Percentiles rank a stretch among this genome's conserved stretches.
These are phyloP conservation scores for Tricladium varicosporioides DNA, from an alignment of 2,329 filamentous ascomycete species.

Conservation along the genomic window DNA sequence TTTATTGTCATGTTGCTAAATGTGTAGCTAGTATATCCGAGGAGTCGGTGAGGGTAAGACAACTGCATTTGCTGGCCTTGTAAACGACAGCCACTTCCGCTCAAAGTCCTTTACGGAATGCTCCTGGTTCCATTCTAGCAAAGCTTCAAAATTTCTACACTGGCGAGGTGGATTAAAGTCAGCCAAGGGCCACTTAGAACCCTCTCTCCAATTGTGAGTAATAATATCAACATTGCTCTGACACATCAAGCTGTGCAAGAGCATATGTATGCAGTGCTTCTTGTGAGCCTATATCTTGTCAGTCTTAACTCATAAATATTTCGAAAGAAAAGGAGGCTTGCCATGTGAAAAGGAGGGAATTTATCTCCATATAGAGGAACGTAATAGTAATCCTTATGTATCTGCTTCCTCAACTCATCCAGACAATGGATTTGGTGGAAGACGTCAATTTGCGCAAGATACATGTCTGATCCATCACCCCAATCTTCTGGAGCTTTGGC, in stretches of 20 bases:
- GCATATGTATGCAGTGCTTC: slow-evolving; percentile 5
- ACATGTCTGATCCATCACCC: slow-evolving; percentile 33
- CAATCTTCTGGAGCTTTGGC: slow-evolving; percentile 31
- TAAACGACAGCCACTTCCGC: slow-evolving; percentile 4
- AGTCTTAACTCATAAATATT: neutral
- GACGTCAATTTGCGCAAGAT: slow-evolving; percentile 34
- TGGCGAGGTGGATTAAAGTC: slow-evolving; percentile 5
- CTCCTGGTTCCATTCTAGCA: slow-evolving; percentile 5
- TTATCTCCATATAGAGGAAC: slow-evolving; percentile 26
- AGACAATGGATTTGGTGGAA: slow-evolving; percentile 37
- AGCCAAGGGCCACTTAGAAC: slow-evolving; percentile 1
- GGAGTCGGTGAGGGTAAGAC: slow-evolving; percentile 4
- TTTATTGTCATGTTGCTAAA: too few relatives aligned
- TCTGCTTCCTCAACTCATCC: slow-evolving; percentile 28
- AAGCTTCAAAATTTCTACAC: slow-evolving; percentile 6
- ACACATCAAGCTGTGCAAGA: slow-evolving; percentile 20
- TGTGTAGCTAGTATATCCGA: neutral
- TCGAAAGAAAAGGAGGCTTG: too few relatives aligned
- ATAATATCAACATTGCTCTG: slow-evolving; percentile 33
- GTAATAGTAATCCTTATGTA: slow-evolving; percentile 2
- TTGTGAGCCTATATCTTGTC: slow-evolving; percentile 3
- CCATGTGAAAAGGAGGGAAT: slow-evolving; percentile 27
- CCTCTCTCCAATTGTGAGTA: slow-evolving; percentile 31
- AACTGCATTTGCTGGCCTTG: slow-evolving; percentile 4
- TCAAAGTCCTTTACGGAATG: slow-evolving; percentile 2